phyloP scores from a whole-genome alignment of 2,329 filamentous ascomycete species.

The Ophiostoma tasmaniense region DNA sequence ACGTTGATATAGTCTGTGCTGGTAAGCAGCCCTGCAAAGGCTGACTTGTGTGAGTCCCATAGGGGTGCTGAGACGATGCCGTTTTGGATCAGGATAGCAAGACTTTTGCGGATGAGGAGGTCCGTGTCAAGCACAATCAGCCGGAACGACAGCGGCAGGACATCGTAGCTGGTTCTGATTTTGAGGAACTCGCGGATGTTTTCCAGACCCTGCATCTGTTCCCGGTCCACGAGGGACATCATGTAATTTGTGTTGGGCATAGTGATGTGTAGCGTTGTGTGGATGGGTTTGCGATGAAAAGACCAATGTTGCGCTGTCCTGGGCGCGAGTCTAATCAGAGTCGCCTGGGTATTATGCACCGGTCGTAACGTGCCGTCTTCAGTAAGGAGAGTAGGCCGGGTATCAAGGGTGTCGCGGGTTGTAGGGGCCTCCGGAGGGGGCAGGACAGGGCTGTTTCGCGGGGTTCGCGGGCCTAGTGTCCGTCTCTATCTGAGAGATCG shows the following conservation, averaged over 20 bases:
- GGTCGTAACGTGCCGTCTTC: neutral
- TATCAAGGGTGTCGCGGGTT: neutral
- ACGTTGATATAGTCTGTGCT: slow-evolving; percentile 98
- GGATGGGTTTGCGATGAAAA: neutral
- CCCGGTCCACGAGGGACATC: slow-evolving; percentile 57
- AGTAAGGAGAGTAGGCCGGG: neutral
- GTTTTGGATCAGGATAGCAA: slow-evolving; percentile 93
- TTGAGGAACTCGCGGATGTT: slow-evolving; percentile 79
- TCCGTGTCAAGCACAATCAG: slow-evolving; percentile 93
- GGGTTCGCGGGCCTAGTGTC: neutral
- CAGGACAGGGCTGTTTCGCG: neutral
- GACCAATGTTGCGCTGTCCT: neutral
- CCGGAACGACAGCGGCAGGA: slow-evolving; percentile 89
- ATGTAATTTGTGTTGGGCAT: neutral
- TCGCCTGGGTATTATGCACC: neutral
- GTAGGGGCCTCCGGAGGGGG: neutral
- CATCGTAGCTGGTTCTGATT: slow-evolving; percentile 94
- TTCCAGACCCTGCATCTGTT: slow-evolving; percentile 64
- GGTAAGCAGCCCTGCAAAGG: slow-evolving; percentile 88
- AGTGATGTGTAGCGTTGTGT: neutral
- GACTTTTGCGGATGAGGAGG: slow-evolving; percentile 90
- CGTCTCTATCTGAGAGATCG: neutral
- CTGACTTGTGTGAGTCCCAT: slow-evolving; percentile 90
- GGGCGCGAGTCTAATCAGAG: neutral
- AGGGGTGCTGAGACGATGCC: slow-evolving; percentile 95